Evolutionary conservation across 306 rosid genomes (phyloP).

Genomic region (Vachellia collinsii): DNA sequence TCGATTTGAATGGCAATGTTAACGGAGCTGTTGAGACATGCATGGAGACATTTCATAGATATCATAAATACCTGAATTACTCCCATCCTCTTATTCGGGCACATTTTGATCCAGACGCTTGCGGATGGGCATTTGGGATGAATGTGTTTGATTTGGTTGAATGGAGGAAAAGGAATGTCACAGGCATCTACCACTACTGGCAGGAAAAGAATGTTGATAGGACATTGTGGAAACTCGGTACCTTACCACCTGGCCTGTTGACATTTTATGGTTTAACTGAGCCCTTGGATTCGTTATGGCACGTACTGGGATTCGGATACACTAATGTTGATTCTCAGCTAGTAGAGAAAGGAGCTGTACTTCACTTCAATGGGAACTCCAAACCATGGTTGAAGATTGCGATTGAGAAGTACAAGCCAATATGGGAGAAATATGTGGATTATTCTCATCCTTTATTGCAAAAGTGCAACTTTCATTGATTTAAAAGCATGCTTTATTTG

Average conservation of each 20-base stretch:
- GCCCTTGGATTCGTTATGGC: conserved; percentile 85
- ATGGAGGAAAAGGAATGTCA: conserved; percentile 90
- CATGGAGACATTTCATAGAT: conserved; percentile 95
- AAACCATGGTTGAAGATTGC: conserved; percentile 96
- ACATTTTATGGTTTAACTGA: conserved; percentile 87
- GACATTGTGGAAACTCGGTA: conserved; percentile 90
- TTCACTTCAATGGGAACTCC: conserved; percentile 90
- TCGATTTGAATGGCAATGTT: conserved; percentile 74
- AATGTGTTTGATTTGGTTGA: conserved; percentile 85
- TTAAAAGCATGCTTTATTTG: conserved; percentile 43
- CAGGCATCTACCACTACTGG: conserved; percentile 93
- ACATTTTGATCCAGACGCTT: conserved; percentile 95
- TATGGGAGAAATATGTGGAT: conserved; percentile 82
- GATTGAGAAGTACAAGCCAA: conserved; percentile 84
- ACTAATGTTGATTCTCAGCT: conserved; percentile 75
- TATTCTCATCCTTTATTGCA: conserved; percentile 72
- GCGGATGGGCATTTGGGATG: conserved; percentile 98
- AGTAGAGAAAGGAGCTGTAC: conserved; percentile 81
- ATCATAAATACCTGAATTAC: conserved; percentile 84
- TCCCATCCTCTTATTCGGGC: conserved; percentile 82
- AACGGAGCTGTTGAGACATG: conserved; percentile 96
- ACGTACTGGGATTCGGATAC: conserved; percentile 85
- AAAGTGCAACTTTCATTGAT: conserved; percentile 75
- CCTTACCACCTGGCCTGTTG: conserved; percentile 88
- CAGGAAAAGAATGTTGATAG: conserved; percentile 84